Conservation (phyloP, 2,329 filamentous ascomycete species). For the Colletotrichum noveboracense region DNA sequence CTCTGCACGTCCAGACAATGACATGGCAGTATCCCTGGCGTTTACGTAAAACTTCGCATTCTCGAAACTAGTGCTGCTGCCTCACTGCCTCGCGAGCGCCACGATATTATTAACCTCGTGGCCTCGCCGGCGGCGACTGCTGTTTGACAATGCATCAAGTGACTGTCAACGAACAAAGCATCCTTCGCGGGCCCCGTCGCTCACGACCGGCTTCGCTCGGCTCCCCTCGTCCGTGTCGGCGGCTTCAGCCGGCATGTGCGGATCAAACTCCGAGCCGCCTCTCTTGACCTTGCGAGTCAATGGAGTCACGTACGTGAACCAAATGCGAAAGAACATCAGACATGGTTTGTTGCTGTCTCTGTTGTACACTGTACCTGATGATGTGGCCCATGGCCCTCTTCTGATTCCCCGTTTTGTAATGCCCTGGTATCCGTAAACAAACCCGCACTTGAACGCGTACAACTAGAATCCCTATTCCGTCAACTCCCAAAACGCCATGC, state of each 20-base stretch:
- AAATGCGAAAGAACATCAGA: not conserved
- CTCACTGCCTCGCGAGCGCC: not conserved
- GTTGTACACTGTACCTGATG: not conserved
- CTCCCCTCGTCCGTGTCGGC: not conserved
- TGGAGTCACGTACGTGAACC: not conserved
- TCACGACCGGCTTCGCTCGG: not conserved
- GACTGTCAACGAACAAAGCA: not conserved
- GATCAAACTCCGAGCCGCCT: not conserved
- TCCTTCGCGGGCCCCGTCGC: not conserved
- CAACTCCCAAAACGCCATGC: slow-evolving; percentile 4
- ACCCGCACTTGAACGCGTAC: not conserved
- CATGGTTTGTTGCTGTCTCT: not conserved
- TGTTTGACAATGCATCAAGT: not conserved
- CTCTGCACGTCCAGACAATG: not conserved
- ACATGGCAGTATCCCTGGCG: not conserved
- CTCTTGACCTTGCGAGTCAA: not conserved
- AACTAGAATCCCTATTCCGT: fast-evolving
- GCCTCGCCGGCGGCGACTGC: not conserved
- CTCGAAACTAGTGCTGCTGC: not conserved
- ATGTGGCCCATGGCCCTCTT: not conserved
- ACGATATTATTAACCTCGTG: not conserved
- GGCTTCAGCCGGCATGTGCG: not conserved
- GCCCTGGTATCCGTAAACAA: slow-evolving; percentile 4
- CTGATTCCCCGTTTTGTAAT: not conserved
- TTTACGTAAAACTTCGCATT: not conserved